Base-by-base conservation (phyloP, 176 grass and related monocot genomes). In the Triticum urartu region DNA sequence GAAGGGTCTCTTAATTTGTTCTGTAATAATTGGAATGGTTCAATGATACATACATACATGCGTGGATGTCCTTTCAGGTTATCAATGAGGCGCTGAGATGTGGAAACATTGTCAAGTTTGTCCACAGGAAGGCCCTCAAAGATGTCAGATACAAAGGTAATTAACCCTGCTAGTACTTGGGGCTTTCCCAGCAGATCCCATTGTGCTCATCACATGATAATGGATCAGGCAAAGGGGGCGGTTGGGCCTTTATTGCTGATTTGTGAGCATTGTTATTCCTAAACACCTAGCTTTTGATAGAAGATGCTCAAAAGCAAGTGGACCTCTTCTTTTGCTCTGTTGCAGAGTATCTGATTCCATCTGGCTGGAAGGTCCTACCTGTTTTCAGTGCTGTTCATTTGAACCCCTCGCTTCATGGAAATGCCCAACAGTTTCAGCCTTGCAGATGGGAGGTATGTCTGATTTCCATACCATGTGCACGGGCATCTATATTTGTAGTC, bases 91-190 rank as follows among this genome's bases (percentile, higher is more conserved):
- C 92, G 25, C 74, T 94, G 84, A 92, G 94, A 87, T 97, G 92
- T 75, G 94, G 94, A 69, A 97, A 97, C 66, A 97, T 97, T 74
- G 94, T 97, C 79, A 97, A 97, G 81, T 97, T 97, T 71, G 92
- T 97, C 35, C 94, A 97, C 77, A 90, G 94, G 87, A 94, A 94
- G 90, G 94, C 94, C 36, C 88, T 97, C 72, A 91, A 94, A 81
- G 90, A 97, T 89, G 89, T 97, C 88, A 92, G 86, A 94, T 97
- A 92, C 80, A 97, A 97, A 97, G 94, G 94, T 97, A 72, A 78
- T 65, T 77, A 83, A 78, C 14, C 74, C 74, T 78, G 50, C 50
- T 18, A 54, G 50, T 54, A 62, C 56, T 70, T 50, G 86, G 69
- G 79, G 66, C 81, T 88, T 92, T 85, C 75, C 9, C 33, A 42